Percentiles rank a stretch among this genome's conserved stretches.
phyloP scores from a whole-genome alignment of 2,329 filamentous ascomycete genomes.

The Pseudocercospora eumusae region DNA sequence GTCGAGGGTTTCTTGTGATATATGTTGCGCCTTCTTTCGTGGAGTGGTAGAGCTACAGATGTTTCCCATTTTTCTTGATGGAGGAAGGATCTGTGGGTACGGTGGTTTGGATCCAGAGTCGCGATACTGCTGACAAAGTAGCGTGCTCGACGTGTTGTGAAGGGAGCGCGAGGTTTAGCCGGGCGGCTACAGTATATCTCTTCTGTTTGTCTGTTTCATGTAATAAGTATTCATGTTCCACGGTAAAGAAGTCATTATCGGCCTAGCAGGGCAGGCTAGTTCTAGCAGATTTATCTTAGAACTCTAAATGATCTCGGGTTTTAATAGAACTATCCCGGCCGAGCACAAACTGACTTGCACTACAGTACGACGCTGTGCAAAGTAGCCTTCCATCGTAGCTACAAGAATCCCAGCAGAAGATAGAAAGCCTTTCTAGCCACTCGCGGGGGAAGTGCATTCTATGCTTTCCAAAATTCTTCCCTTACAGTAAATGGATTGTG shows the following conservation, averaged over 20 bases:
- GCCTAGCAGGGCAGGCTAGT: too few relatives aligned
- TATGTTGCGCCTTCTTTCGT: neutral
- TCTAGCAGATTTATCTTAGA: too few relatives aligned
- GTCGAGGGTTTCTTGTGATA: neutral
- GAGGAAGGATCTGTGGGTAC: neutral
- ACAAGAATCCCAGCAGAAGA: too few relatives aligned
- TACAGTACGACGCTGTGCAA: too few relatives aligned
- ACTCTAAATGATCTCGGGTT: too few relatives aligned
- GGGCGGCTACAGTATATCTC: neutral
- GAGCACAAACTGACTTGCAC: too few relatives aligned
- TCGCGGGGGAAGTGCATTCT: too few relatives aligned
- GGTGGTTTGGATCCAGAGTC: neutral
- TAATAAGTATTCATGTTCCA: too few relatives aligned
- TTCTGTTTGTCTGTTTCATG: neutral
- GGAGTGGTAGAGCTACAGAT: neutral
- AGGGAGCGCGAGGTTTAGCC: neutral
- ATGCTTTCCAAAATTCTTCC: too few relatives aligned
- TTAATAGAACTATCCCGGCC: too few relatives aligned
- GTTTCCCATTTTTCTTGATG: neutral
- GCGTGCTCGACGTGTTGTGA: neutral
- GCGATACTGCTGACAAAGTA: neutral
- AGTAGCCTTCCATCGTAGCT: too few relatives aligned
- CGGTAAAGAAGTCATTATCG: neutral
- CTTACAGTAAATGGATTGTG: conserved; percentile 7
- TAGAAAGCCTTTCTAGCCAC: too few relatives aligned